These are phyloP conservation scores for Lactifluus volemus DNA, from an alignment of 768 basidiomycete genomes.

Conservation along the genomic window DNA sequence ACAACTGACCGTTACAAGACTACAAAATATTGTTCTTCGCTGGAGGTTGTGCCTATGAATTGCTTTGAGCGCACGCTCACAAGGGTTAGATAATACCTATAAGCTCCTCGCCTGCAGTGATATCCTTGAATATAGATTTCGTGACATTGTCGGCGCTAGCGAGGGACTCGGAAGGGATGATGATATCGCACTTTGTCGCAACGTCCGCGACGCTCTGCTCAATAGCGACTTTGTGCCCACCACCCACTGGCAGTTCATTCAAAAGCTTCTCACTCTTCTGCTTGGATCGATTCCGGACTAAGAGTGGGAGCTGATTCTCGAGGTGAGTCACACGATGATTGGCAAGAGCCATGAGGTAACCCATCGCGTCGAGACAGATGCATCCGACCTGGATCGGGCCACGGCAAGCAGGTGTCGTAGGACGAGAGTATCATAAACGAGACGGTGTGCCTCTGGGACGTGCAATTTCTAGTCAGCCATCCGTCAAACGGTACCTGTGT, in stretches of 20 bases:
- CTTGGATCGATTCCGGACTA: constrained; percentile 69
- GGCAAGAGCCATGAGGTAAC: constrained; percentile 71
- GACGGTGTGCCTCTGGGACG: constrained; percentile 5
- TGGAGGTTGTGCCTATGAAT: constrained; percentile 28
- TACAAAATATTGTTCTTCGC: constrained; percentile 51
- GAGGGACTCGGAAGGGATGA: constrained; percentile 53
- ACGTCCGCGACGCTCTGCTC: constrained; percentile 31
- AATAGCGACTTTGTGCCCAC: constrained; percentile 40
- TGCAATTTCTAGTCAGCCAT: constrained; percentile 11
- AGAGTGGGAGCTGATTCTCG: constrained; percentile 39
- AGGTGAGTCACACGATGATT: constrained; percentile 34
- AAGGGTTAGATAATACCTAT: background rate
- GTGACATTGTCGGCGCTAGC: constrained; percentile 67
- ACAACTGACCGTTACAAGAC: constrained; percentile 51
- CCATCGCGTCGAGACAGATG: constrained; percentile 57
- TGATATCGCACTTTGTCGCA: constrained; percentile 45
- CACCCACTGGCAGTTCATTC: constrained; percentile 41
- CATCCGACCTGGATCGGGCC: constrained; percentile 37
- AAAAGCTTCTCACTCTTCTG: constrained; percentile 51
- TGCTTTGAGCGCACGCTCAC: background rate
- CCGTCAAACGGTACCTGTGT: no score
- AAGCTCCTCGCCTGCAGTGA: constrained; percentile 45
- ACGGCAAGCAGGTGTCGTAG: constrained; percentile 37
- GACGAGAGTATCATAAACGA: constrained; percentile 43
- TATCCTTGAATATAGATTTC: constrained; percentile 48